Base-by-base conservation (phyloP, 208 protist genomes). In the Trypanosoma avium region DNA sequence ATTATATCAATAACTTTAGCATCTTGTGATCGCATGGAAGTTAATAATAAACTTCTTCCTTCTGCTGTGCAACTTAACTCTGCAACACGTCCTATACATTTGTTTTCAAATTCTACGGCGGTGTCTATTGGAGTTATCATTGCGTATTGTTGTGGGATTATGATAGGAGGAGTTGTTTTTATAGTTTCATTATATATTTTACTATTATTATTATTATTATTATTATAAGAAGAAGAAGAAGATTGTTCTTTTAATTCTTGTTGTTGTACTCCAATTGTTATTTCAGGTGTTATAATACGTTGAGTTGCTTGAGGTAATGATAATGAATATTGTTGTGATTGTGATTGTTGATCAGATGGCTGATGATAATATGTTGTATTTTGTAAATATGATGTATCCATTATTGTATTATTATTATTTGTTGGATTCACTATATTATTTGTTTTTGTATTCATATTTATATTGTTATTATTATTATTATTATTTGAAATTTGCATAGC, bases 1-100 rank as follows among this genome's bases (percentile, higher is more conserved):
- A 88, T 72, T 15, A 50, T 57, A 30, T 63, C 62, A 30, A 73
- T 62, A 15, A 73, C 57, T n/a, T 21, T 36, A 10, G 61, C 30
- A 53, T 79, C 66, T 49, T 83, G 77, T 38, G 82, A 79, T 50
- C 76, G 74, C 36, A 93, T 61, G 15, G 77, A 73, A 3, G 71
- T 30, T 69, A 81, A 61, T 12, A 90, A 71, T 43, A 83, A 46
- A 22, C 69, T 24, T 73, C 85, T 84, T n/a, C 82, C 87, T 13
- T 74, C 67, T 33, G 73, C 54, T 17, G 73, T 83, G 73, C 86
- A 89, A 24, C 81, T 81, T 38, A 78, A 43, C 64, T 88, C 79
- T 26, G 68, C 79, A 22, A 90, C 80, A 42, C 69, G 75, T 29
- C 82, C 82, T 7, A 55, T 50, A 49, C 74, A 84, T 27, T 67